Conservation (phyloP, 345 rosid genomes). For the Populus ilicifolia region DNA sequence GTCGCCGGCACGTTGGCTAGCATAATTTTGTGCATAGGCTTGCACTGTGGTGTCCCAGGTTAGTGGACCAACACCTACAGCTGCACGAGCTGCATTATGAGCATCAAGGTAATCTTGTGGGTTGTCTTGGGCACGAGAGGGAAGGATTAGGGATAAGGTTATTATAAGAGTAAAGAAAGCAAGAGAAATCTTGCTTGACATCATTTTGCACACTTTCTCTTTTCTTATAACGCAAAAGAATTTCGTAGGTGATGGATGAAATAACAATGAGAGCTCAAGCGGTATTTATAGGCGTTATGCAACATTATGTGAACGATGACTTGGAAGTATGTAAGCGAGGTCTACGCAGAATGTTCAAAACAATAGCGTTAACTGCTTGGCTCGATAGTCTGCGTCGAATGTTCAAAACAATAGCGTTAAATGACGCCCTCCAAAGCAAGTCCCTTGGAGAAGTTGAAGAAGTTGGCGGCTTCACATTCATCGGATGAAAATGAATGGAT, state of each 20-base stretch:
- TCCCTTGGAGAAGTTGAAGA: too few relatives aligned
- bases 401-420: too few relatives aligned
- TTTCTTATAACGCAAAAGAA: background rate
- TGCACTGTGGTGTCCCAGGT: conserved; percentile 14
- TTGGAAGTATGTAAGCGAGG: too few relatives aligned
- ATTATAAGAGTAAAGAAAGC: background rate
- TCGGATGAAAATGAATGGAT: too few relatives aligned
- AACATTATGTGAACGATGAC: background rate
- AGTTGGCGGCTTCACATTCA: too few relatives aligned
- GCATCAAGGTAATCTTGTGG: conserved; percentile 18
- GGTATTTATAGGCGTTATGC: background rate
- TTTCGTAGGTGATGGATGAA: background rate
- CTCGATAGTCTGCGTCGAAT: too few relatives aligned
- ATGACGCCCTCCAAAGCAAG: too few relatives aligned
- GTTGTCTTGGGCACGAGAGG: conserved; percentile 13
- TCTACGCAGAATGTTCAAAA: too few relatives aligned
- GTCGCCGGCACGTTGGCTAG: background rate
- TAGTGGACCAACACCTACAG: background rate
- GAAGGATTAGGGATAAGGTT: background rate
- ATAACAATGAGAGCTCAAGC: background rate
- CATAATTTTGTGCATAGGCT: conserved; percentile 13
- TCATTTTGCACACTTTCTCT: background rate
- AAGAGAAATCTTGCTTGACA: background rate
- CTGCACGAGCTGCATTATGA: conserved; percentile 18
- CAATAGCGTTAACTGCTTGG: too few relatives aligned